Evolutionary conservation across 2,329 filamentous ascomycete genomes (phyloP).

Genomic region (Fusarium foetens): DNA sequence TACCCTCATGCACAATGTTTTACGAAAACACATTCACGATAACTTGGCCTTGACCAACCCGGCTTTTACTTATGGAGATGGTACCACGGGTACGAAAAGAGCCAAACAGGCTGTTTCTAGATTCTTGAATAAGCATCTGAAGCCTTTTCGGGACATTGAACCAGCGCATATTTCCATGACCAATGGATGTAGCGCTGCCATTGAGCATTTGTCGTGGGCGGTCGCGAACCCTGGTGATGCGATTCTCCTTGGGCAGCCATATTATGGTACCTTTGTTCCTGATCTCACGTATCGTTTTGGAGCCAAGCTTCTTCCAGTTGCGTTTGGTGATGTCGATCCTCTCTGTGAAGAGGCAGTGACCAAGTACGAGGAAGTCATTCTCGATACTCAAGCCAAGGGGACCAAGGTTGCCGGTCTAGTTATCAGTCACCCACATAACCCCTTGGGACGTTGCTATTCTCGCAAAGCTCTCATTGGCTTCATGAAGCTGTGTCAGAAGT

Average conservation of each 20-base stretch:
- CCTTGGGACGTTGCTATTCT: slow-evolving; percentile 60
- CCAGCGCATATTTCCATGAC: slow-evolving; percentile 50
- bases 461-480: slow-evolving; percentile 52
- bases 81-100: slow-evolving; percentile 50
- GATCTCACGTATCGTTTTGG: slow-evolving; percentile 58
- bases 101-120: slow-evolving; percentile 47
- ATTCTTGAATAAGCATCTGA: slow-evolving; percentile 52
- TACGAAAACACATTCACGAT: slow-evolving; percentile 54
- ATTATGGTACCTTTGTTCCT: slow-evolving; percentile 59
- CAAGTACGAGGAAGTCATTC: slow-evolving; percentile 57
- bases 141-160: slow-evolving; percentile 44
- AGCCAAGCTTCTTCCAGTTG: slow-evolving; percentile 55
- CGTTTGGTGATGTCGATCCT: slow-evolving; percentile 57
- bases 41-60: slow-evolving; percentile 48
- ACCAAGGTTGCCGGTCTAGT: slow-evolving; percentile 59
- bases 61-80: slow-evolving; percentile 56
- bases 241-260: slow-evolving; percentile 55
- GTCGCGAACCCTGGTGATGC: slow-evolving; percentile 53
- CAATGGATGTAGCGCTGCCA: slow-evolving; percentile 55
- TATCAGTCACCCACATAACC: slow-evolving; percentile 63
- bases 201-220: slow-evolving; percentile 55
- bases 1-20: slow-evolving; percentile 59
- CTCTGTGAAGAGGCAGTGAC: slow-evolving; percentile 53
- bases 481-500: slow-evolving; percentile 58
- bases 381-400: slow-evolving; percentile 52